Base-by-base conservation (phyloP, 2,329 filamentous ascomycete species). In the Beauveria medogensis region DNA sequence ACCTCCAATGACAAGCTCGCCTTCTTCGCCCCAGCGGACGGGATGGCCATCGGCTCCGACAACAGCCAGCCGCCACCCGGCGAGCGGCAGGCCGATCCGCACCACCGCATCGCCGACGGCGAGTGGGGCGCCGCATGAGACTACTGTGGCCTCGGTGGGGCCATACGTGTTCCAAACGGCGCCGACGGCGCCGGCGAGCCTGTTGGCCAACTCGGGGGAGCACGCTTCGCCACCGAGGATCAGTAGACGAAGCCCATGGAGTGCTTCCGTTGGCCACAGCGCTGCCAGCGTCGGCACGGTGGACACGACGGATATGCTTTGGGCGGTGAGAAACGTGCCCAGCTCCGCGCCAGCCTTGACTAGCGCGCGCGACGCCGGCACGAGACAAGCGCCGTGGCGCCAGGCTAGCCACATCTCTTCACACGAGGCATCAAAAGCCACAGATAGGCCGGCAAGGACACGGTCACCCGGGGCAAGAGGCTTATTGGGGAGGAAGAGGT, bases 31-130 rank as follows among this genome's bases (percentile, higher is more conserved):
- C 65, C 74, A 68, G 26, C 74, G 72, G 14, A 79, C 69, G n/a
- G 76, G 73, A 57, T 79, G 73, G 2, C 77, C 77, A 59, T 78
- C 74, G 10, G 69, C 67, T 37, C 73, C 78, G 64, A 66, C 64
- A 16, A 67, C 65, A 58, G 65, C 65, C n/a, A 67, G 61, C 43
- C 64, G 63, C 65, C 65, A 67, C 1, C 65, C 65, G 26, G 62
- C 63, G 12, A 67, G 63, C 14, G 65, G 65, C 5, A 67, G 63
- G 8, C 65, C 65, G 54, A 67, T 67, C 30, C 62, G 57, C 3
- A 59, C 59, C 5, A 67, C 64, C 44, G 62, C 52, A 53, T 64
- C 56, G 28, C 63, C 64, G 56, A 62, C 61, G 3, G 47, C 55
- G 12, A 67, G 62, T 47, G 62, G 64, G 44, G 65, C 64, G 53